Base-by-base conservation (phyloP, 208 protist genomes). In the Angomonas deanei region DNA sequence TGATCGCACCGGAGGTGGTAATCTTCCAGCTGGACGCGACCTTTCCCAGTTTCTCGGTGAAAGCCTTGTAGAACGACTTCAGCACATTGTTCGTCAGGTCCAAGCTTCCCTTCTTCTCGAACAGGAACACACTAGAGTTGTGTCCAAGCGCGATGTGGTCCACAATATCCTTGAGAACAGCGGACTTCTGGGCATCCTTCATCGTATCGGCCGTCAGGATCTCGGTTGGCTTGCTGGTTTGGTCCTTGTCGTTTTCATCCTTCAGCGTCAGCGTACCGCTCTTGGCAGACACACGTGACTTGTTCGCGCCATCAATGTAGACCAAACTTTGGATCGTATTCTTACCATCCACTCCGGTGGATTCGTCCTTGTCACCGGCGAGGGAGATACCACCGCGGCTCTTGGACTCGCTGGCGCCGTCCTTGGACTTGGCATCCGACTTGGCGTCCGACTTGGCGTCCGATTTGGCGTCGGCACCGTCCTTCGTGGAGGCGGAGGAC, bases 1-100 rank as follows among this genome's bases (percentile, higher is more conserved):
- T 68, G 23, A 68, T 66, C 26, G 74, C 69, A 0, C 74, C 76
- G 26, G 68, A 70, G 42, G 73, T 69, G 50, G 49, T 49, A 17
- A 61, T 56, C 48, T 68, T 66, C 66, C 73, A 76, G 33, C 61
- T 72, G 8, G 49, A 60, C 28, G 33, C 46, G 13, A 74, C 68
- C 13, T 50, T 49, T 24, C 27, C 34, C 23, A 86, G 64, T 3
- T 57, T 19, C 39, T 72, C 53, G 0, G 68, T 36, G 59, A 66
- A 15, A 11, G 66, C 30, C 39, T 66, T 67, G 21, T 80, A 46
- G 52, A 77, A 69, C 4, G 60, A n/a, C 4, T 52, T 47, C 38
- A 74, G 53, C 0, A 67, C 42, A 36, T 66, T 56, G 23, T 52
- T 61, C 15, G 60, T 54, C n/a, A 58, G 38, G 24, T 30, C 28